Conservation (phyloP, 2,329 filamentous ascomycete species). For the Fusarium sororula region DNA sequence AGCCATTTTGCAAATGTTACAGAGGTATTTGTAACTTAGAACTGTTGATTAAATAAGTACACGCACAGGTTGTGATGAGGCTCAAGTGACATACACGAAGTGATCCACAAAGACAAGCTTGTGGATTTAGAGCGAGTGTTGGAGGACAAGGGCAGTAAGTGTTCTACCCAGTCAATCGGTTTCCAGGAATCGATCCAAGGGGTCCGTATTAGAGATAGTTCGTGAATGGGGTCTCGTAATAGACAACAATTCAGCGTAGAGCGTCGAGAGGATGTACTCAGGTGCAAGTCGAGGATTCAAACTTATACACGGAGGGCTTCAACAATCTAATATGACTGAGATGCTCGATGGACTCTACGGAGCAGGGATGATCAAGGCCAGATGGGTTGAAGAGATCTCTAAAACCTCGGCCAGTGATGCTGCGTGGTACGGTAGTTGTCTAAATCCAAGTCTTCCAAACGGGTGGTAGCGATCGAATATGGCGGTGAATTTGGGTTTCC, state of each 20-base stretch:
- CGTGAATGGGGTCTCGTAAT: conserved; percentile 19
- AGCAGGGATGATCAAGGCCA: conserved; percentile 18
- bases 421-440: conserved; percentile 9
- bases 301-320: conserved; percentile 30
- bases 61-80: not conserved
- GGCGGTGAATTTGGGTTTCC: conserved; percentile 37
- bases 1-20: conserved; percentile 71
- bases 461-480: conserved; percentile 50
- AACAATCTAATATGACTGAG: conserved; percentile 24
- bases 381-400: conserved; percentile 20
- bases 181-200: conserved; percentile 23
- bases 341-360: conserved; percentile 35
- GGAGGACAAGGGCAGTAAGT: conserved; percentile 19
- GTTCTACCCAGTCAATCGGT: conserved; percentile 24
- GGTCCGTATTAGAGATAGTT: conserved; percentile 23
- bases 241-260: conserved; percentile 16
- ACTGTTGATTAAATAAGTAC: conserved; percentile 36
- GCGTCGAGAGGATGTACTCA: conserved; percentile 11
- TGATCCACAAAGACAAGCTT: conserved; percentile 43
- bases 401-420: conserved; percentile 12
- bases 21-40: conserved; percentile 47
- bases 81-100: conserved; percentile 42
- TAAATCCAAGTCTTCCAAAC: conserved; percentile 24
- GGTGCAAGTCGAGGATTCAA: conserved; percentile 22
- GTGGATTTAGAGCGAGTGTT: conserved; percentile 54